phyloP scores from a whole-genome alignment of 2,329 filamentous ascomycete genomes.

The Colletotrichum sp. region DNA sequence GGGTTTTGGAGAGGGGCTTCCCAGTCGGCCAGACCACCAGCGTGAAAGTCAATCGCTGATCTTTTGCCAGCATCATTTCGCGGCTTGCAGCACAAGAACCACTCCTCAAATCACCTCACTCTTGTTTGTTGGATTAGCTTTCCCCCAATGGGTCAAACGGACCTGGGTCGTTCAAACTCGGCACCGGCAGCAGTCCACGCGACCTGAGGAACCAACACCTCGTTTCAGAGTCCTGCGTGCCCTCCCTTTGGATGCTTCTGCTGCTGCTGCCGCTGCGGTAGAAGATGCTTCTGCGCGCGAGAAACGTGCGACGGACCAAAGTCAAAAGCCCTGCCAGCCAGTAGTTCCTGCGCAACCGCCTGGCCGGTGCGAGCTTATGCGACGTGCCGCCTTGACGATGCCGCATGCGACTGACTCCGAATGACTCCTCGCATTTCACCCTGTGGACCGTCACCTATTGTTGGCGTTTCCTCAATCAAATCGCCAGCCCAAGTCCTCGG shows the following conservation, averaged over 20 bases:
- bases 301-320: not conserved
- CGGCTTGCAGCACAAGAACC: not conserved
- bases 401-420: not conserved
- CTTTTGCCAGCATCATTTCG: not conserved
- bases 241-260: not conserved
- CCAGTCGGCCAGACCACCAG: not conserved
- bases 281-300: not conserved
- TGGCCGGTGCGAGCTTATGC: not conserved
- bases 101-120: not conserved
- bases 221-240: not conserved
- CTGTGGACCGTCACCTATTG: not conserved
- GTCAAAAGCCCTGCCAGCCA: not conserved
- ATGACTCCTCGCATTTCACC: not conserved
- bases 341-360: not conserved
- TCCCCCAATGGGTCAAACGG: not conserved
- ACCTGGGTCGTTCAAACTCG: not conserved
- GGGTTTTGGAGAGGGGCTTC: not conserved
- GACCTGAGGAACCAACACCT: not conserved
- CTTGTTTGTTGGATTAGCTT: not conserved
- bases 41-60: slow-evolving; percentile 14
- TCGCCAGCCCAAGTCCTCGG: not conserved
- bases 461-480: not conserved
- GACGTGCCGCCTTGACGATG: not conserved
- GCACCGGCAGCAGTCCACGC: not conserved
- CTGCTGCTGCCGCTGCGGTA: not conserved